Evolutionary conservation across 768 basidiomycete species (phyloP).

Genomic region (Phaeolepiota aurea): DNA sequence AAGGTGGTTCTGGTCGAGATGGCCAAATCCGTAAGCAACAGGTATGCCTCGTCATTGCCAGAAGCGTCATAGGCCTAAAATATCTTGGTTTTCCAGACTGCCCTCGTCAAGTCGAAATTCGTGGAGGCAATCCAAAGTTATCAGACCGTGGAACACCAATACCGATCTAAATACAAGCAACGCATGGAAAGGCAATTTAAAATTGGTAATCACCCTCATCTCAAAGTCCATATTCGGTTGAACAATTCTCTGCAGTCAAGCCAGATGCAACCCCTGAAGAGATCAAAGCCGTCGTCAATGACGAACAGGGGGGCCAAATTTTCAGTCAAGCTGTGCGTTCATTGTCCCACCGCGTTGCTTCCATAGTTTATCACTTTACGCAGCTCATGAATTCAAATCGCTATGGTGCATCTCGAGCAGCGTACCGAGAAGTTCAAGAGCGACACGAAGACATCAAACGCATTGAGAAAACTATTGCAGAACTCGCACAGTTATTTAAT

Average conservation of each 20-base stretch:
- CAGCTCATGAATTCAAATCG: slow-evolving; percentile 86
- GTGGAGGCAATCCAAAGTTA: slow-evolving; percentile 82
- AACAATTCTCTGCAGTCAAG: slow-evolving; percentile 53
- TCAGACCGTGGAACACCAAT: slow-evolving; percentile 74
- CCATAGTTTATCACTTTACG: neutral
- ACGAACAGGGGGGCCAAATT: slow-evolving; percentile 75
- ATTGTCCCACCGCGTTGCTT: neutral
- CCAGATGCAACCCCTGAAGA: slow-evolving; percentile 90
- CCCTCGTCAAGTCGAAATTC: slow-evolving; percentile 66
- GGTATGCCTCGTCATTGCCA: slow-evolving; percentile 28
- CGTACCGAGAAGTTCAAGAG: slow-evolving; percentile 95
- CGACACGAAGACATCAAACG: slow-evolving; percentile 93
- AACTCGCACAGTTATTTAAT: slow-evolving; percentile 93
- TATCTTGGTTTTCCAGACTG: too few relatives aligned
- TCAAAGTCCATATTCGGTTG: slow-evolving; percentile 1
- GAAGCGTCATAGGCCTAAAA: too few relatives aligned
- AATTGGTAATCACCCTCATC: slow-evolving; percentile 46
- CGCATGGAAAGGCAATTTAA: slow-evolving; percentile 81
- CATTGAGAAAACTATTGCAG: slow-evolving; percentile 87
- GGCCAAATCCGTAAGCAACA: slow-evolving; percentile 74
- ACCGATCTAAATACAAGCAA: slow-evolving; percentile 71
- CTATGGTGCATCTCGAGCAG: slow-evolving; percentile 83
- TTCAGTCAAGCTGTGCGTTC: slow-evolving; percentile 76
- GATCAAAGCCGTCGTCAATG: slow-evolving; percentile 77
- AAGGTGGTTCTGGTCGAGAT: slow-evolving; percentile 58